A percentile compares a stretch with the other conserved stretches of the same genome.
Evolutionary conservation across 2,329 filamentous ascomycete species (phyloP).

Genomic region (Aspergillus aculeatinus): DNA sequence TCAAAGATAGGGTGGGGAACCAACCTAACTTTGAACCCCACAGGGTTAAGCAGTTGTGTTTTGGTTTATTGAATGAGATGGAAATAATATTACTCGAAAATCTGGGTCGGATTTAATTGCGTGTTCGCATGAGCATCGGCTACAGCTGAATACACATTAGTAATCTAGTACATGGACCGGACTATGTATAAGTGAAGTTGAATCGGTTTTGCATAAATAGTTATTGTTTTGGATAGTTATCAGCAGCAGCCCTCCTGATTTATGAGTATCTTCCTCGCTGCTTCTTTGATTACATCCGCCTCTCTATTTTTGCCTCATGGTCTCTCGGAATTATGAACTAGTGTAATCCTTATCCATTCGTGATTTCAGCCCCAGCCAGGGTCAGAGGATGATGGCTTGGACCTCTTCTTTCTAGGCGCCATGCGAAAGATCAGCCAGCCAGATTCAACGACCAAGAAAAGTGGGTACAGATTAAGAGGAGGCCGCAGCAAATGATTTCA

Average conservation of each 20-base stretch:
- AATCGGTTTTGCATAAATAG: background rate
- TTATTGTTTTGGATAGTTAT: background rate
- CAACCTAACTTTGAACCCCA: slow-evolving; percentile 22
- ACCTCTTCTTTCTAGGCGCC: slow-evolving; percentile 9
- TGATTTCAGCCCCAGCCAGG: background rate
- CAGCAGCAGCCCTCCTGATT: background rate
- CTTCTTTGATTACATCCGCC: background rate
- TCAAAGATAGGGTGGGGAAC: slow-evolving; percentile 19
- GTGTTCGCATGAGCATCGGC: slow-evolving; percentile 7
- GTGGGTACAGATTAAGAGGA: slow-evolving; percentile 7
- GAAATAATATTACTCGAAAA: background rate
- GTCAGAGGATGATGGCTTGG: slow-evolving; percentile 11
- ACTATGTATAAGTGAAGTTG: no score
- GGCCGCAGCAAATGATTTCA: slow-evolving; percentile 14
- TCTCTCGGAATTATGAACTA: background rate
- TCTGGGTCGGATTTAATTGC: slow-evolving; percentile 1
- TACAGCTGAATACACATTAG: background rate
- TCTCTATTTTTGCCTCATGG: background rate
- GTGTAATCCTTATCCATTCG: background rate
- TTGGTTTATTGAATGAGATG: slow-evolving; percentile 11
- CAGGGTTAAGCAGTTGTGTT: slow-evolving; percentile 16
- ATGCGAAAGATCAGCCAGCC: slow-evolving; percentile 13
- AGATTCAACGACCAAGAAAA: slow-evolving; percentile 1
- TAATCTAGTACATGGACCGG: no score
- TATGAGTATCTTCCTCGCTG: no score